These are phyloP conservation scores for Limnanthes douglasii DNA, from an alignment of 345 rosid genomes.

Conservation along the genomic window DNA sequence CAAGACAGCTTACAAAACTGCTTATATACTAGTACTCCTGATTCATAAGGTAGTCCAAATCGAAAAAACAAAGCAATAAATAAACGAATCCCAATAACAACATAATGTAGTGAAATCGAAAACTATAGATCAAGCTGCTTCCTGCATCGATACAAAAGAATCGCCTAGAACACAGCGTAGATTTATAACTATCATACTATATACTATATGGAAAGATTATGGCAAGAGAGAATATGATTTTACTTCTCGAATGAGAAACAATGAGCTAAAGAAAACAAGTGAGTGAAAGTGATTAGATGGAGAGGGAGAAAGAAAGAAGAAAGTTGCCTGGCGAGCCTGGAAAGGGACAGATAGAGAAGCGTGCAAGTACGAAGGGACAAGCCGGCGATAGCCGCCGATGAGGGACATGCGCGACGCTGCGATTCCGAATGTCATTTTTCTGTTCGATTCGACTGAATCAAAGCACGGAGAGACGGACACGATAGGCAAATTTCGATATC, in stretches of 20 bases:
- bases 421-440: conserved; percentile 15
- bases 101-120: too few relatives aligned
- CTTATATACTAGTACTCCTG: too few relatives aligned
- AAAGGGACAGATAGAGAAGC: conserved; percentile 9
- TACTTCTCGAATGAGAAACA: background rate
- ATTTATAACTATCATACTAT: background rate
- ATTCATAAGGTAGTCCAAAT: too few relatives aligned
- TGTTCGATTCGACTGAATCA: too few relatives aligned
- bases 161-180: background rate
- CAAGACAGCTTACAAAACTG: too few relatives aligned
- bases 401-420: conserved; percentile 17
- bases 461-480: too few relatives aligned
- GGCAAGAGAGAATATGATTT: background rate
- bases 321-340: conserved; percentile 12
- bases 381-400: conserved; percentile 11
- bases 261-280: background rate
- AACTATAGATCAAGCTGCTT: background rate
- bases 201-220: background rate
- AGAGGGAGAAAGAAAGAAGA: background rate
- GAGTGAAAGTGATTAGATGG: background rate
- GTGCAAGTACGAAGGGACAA: conserved; percentile 6
- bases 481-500: too few relatives aligned
- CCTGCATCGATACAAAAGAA: background rate
- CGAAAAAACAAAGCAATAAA: too few relatives aligned
- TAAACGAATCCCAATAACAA: too few relatives aligned